Evolutionary conservation across 2,329 filamentous ascomycete species (phyloP).

Genomic region (Fusarium haematococcum): DNA sequence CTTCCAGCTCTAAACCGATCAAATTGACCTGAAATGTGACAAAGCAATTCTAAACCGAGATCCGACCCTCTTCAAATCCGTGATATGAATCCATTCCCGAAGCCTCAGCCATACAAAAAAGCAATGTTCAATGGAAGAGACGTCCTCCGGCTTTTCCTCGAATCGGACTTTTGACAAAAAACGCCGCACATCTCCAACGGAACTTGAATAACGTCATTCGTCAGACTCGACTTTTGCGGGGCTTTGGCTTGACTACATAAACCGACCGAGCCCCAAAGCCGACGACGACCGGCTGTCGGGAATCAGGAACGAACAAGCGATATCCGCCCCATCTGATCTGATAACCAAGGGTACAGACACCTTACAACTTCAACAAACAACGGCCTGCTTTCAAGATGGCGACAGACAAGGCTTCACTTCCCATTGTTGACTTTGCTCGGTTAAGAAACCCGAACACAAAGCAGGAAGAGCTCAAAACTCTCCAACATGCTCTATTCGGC

Average conservation of each 20-base stretch:
- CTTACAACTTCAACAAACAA: neutral
- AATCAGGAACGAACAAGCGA: neutral
- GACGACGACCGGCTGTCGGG: neutral
- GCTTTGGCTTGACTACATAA: neutral
- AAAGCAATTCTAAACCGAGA: neutral
- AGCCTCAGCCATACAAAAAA: neutral
- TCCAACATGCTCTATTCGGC: constrained; percentile 3
- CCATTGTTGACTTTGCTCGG: neutral
- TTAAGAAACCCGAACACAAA: neutral
- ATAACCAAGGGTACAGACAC: neutral
- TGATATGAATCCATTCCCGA: neutral
- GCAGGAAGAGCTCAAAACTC: constrained; percentile 1
- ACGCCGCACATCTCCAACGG: neutral
- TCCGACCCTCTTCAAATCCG: neutral
- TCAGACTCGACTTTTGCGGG: neutral
- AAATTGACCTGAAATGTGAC: neutral
- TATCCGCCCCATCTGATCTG: neutral
- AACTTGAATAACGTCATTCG: constrained; percentile 1
- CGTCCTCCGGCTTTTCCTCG: neutral
- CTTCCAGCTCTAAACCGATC: neutral
- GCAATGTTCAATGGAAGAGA: neutral
- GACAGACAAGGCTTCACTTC: neutral
- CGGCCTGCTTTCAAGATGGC: neutral
- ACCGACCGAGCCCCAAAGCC: neutral
- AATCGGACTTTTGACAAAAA: constrained; percentile 4